Percentiles rank a stretch among this genome's conserved stretches.
Evolutionary conservation across 1,284 basidiomycete genomes (phyloP).

Genomic region (Irpex lacteus): DNA sequence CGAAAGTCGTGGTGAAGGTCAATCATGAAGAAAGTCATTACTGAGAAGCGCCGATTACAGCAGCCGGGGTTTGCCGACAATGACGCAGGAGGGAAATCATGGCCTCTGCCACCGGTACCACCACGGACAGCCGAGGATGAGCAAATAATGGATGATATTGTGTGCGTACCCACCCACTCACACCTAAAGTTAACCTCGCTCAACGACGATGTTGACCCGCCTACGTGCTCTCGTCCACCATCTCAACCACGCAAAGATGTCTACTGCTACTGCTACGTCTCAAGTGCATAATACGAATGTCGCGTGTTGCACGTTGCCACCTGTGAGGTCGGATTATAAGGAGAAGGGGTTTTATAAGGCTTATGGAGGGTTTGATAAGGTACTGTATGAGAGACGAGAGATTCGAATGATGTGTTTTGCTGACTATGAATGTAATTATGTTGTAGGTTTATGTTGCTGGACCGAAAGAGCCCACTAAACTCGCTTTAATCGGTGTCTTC

Average conservation of each 20-base stretch:
- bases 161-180: neutral
- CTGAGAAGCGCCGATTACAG: constrained; percentile 1
- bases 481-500: constrained; percentile 56
- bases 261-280: constrained; percentile 30
- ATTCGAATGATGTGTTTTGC: too few species aligned
- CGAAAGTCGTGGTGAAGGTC: constrained; percentile 39
- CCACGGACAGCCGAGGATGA: neutral
- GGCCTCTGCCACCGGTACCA: neutral
- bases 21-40: constrained; percentile 16
- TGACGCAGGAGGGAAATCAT: neutral
- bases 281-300: constrained; percentile 49
- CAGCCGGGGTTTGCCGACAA: neutral
- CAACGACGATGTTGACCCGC: constrained; percentile 37
- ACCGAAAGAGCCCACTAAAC: constrained; percentile 39
- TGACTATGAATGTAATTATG: too few species aligned
- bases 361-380: constrained; percentile 37
- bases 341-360: constrained; percentile 48
- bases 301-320: constrained; percentile 60
- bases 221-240: constrained; percentile 41
- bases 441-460: constrained; percentile 52
- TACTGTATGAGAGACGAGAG: constrained; percentile 8
- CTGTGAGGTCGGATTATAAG: constrained; percentile 48
- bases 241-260: constrained; percentile 37
- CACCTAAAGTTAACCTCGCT: neutral
- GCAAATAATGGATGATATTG: neutral